Percentiles rank a stretch among this genome's conserved stretches.
Evolutionary conservation across 108 stramenopile species (phyloP).

Genomic region (Conticribra weissflogii): DNA sequence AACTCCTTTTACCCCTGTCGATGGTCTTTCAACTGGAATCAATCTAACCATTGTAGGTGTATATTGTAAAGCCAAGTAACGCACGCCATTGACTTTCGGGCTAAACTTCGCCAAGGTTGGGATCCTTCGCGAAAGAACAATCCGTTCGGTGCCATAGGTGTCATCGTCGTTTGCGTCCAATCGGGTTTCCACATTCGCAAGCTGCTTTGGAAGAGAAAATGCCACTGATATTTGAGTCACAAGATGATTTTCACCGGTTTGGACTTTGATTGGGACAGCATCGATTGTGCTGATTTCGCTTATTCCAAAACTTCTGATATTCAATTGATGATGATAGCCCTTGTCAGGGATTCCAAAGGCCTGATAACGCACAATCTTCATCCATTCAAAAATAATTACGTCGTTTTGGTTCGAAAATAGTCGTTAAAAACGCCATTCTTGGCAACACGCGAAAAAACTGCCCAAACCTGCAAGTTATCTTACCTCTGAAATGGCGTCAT

Average conservation of each 20-base stretch:
- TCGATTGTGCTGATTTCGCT: too few relatives aligned
- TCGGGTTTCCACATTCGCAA: constrained; percentile 31
- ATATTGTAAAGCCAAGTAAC: constrained; percentile 40
- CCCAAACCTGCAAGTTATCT: neutral
- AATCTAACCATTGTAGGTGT: constrained; percentile 27
- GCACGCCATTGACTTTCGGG: constrained; percentile 27
- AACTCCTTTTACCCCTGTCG: neutral
- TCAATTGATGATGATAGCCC: neutral
- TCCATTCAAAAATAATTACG: neutral
- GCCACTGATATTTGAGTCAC: constrained; percentile 20
- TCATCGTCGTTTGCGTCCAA: constrained; percentile 19
- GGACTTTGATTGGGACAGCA: too few relatives aligned
- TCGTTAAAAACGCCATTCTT: too few relatives aligned
- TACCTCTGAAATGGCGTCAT: constrained; percentile 16
- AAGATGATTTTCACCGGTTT: constrained; percentile 9
- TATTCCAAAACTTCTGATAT: constrained; percentile 24
- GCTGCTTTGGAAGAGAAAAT: constrained; percentile 19
- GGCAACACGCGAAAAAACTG: too few relatives aligned
- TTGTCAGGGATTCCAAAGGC: constrained; percentile 31
- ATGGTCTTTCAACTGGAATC: constrained; percentile 5
- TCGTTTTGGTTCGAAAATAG: neutral
- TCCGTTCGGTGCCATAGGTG: constrained; percentile 1
- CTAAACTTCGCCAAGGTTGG: constrained; percentile 45
- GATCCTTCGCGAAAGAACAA: constrained; percentile 19
- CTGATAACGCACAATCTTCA: constrained; percentile 35